Evolutionary conservation across 345 rosid genomes (phyloP), one percentile per base, ranked within the genome.

Genomic region (Dovyalis caffra): DNA sequence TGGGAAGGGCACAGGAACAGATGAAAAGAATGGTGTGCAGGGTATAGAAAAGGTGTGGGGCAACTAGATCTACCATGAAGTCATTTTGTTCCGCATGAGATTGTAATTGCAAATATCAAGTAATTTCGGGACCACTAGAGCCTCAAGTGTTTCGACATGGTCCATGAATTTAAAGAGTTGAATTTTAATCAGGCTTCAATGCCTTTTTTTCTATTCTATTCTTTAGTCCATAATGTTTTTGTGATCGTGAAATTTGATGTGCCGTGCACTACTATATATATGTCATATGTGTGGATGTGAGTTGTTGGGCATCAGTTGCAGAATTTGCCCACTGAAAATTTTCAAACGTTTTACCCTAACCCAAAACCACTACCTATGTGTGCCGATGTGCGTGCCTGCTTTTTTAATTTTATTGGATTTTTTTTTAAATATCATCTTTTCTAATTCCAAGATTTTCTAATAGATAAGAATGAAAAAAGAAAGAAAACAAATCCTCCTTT

Each of bases 101-200:
- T 40, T 37, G 70, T 66, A 2, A 66, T 26, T n/a, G 57, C 58
- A 26, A 45, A 68, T 25, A 43, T 26, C 60, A 43, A 68, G 58
- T 65, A 21, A 14, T n/a, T 45, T 26, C 34, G 26, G 58, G 71
- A 16, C 71, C 71, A 68, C n/a, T n/a, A n/a, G n/a, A n/a, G n/a
- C 71, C 14, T 8, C 14, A 33, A 34, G 20, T 61, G 33, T 61
- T n/a, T 16, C 8, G 37, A 0, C 33, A 26, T 8, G 35, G 45
- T 37, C 45, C 69, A 66, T 37, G 25, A 43, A 8, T 23, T 3
- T 20, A 70, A 12, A 12, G 49, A 32, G 64, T 37, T 18, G 28
- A 62, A 21, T 61, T 72, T 28, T 37, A 72, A 63, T 35, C 49
- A 40, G 11, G 12, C 20, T 26, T 72, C n/a, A 38, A 1, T 43